These are phyloP conservation scores for Spergularia azorica DNA, from an alignment of 179 eudicot genomes.

Conservation along the genomic window DNA sequence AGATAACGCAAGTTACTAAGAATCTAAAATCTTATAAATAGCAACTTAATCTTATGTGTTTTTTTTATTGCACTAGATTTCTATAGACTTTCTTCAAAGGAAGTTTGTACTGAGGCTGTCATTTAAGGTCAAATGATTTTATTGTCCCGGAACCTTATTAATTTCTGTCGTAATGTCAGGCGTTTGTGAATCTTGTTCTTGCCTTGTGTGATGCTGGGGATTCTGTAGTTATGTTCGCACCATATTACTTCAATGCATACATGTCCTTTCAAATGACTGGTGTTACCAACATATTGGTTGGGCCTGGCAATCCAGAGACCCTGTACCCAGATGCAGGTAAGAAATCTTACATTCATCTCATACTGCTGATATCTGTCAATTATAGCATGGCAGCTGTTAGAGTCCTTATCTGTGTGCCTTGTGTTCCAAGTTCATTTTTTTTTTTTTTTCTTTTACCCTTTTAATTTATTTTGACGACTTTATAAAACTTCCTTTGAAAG, in stretches of 20 bases:
- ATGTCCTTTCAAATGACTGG: conserved; percentile 99
- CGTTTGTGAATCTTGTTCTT: conserved; percentile 91
- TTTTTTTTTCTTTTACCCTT: background rate
- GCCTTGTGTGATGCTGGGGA: conserved; percentile 98
- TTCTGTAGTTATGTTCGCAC: conserved; percentile 99
- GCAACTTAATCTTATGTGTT: no score
- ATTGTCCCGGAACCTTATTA: background rate
- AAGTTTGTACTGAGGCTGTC: no score
- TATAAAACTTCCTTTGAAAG: no score
- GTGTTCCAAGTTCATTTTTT: no score
- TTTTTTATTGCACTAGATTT: background rate
- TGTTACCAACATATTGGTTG: conserved; percentile 83
- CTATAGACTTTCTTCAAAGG: background rate
- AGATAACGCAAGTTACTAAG: background rate
- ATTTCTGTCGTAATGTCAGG: conserved; percentile 51
- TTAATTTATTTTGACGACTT: no score
- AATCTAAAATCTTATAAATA: no score
- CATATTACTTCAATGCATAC: conserved; percentile 97
- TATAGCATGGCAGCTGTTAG: background rate
- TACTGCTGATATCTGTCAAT: background rate
- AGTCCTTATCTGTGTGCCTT: background rate
- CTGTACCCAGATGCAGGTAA: conserved; percentile 96
- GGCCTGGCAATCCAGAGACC: conserved; percentile 79
- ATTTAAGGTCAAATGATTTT: background rate
- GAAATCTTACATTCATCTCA: conserved; percentile 14